Conservation (phyloP, 2,329 filamentous ascomycete species). For the Blumeria hordei region DNA sequence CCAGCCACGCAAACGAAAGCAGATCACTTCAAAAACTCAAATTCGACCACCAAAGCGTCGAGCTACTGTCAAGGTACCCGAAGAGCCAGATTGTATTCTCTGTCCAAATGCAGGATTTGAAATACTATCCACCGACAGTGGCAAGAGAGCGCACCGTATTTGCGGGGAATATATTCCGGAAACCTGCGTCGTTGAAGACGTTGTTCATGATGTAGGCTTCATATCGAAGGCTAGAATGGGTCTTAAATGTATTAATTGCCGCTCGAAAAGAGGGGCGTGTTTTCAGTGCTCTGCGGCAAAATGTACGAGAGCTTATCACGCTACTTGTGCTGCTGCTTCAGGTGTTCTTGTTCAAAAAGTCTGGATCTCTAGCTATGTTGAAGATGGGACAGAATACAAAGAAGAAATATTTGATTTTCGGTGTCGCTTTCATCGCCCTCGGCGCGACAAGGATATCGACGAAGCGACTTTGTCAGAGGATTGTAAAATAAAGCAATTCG, state of each 20-base stretch:
- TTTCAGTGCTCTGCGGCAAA: slow-evolving; percentile 94
- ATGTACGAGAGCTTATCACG: slow-evolving; percentile 79
- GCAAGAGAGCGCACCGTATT: slow-evolving; percentile 62
- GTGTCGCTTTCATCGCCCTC: slow-evolving; percentile 80
- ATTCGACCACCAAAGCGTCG: slow-evolving; percentile 40
- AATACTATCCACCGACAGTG: slow-evolving; percentile 70
- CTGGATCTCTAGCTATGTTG: slow-evolving; percentile 63
- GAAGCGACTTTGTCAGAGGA: slow-evolving; percentile 46
- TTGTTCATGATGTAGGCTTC: slow-evolving; percentile 47
- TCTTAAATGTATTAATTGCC: slow-evolving; percentile 85
- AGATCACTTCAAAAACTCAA: slow-evolving; percentile 25
- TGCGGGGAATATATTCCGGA: slow-evolving; percentile 79
- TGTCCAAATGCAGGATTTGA: slow-evolving; percentile 77
- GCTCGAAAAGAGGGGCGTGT: slow-evolving; percentile 82
- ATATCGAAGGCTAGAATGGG: slow-evolving; percentile 65
- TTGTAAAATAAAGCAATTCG: slow-evolving; percentile 41
- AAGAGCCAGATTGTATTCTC: slow-evolving; percentile 56
- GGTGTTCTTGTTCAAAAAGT: slow-evolving; percentile 81
- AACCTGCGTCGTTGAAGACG: slow-evolving; percentile 40
- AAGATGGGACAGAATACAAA: slow-evolving; percentile 80
- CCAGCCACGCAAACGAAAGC: slow-evolving; percentile 39
- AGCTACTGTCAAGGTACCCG: slow-evolving; percentile 44
- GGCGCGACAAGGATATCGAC: slow-evolving; percentile 55
- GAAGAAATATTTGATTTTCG: slow-evolving; percentile 81
- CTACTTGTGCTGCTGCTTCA: slow-evolving; percentile 77